Base-by-base conservation (phyloP, 2,329 filamentous ascomycete species). In the Sarocladium kiliense region DNA sequence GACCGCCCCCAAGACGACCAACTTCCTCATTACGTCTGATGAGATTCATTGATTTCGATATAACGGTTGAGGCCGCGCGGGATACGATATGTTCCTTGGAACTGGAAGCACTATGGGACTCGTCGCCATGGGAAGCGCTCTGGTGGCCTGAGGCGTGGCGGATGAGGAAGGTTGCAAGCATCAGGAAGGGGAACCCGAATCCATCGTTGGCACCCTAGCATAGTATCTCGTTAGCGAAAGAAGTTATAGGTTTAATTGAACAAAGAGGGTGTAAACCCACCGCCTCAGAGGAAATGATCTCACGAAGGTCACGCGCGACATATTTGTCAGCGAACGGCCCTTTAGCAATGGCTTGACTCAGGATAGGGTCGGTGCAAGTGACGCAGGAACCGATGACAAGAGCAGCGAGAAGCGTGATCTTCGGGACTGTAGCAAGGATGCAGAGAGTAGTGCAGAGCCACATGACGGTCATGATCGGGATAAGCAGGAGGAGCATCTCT, bases 201-300 rank as follows among this genome's bases (percentile, higher is more conserved):
- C 82, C 82, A 58, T 86, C 82, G 58, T 85, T 85, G 2, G 77
- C 76, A 7, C 82, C 83, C n/a, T n/a, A n/a, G n/a, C n/a, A n/a
- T n/a, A n/a, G n/a, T n/a, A n/a, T n/a, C n/a, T n/a, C n/a, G n/a
- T n/a, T n/a, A n/a, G n/a, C n/a, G n/a, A n/a, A n/a, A n/a, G n/a
- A n/a, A n/a, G n/a, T n/a, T n/a, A n/a, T n/a, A n/a, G n/a, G n/a
- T n/a, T n/a, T n/a, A n/a, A n/a, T n/a, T n/a, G n/a, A n/a, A n/a
- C n/a, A n/a, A n/a, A n/a, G n/a, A n/a, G n/a, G n/a, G n/a, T n/a
- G n/a, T n/a, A n/a, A n/a, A n/a, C n/a, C n/a, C n/a, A n/a, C n/a
- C 3, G 80, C 81, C 58, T 86, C 82, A 1, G 81, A 75, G 0
- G 81, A 84, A 19, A 86, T 85, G 56, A 85, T 79, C 59, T 85